A percentile compares a stretch with the other conserved stretches of the same genome.
These are phyloP conservation scores for Escallonia herrerae DNA, from an alignment of 129 eudicot genomes.

Conservation along the genomic window DNA sequence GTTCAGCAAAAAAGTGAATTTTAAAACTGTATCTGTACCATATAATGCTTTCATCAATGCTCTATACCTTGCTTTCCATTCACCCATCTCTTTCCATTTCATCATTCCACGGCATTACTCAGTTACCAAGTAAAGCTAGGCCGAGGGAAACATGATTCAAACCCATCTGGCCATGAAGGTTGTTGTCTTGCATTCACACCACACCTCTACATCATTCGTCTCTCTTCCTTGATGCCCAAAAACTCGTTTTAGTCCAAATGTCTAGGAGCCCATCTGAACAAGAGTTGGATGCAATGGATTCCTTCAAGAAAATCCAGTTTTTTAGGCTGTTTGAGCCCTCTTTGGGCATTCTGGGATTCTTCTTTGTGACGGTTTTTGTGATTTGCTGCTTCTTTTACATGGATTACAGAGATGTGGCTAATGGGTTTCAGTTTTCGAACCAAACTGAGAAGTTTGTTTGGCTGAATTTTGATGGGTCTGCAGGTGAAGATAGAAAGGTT, in stretches of 20 bases:
- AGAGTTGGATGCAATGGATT: constrained; percentile 20
- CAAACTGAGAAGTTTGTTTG: constrained; percentile 45
- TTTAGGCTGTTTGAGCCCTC: constrained; percentile 72
- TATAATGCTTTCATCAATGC: too few relatives aligned
- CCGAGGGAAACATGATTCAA: too few relatives aligned
- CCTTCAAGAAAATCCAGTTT: constrained; percentile 48
- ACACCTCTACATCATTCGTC: constrained; percentile 9
- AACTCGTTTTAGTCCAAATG: constrained; percentile 27
- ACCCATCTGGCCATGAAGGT: constrained; percentile 18
- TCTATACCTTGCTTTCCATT: too few relatives aligned
- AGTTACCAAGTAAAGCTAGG: too few relatives aligned
- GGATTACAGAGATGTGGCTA: constrained; percentile 58
- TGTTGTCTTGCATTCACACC: constrained; percentile 36
- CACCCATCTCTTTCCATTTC: too few relatives aligned
- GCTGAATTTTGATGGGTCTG: constrained; percentile 29
- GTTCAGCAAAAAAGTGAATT: too few relatives aligned
- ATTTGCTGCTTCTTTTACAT: constrained; percentile 56
- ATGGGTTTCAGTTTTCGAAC: constrained; percentile 29
- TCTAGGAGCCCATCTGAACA: constrained; percentile 38
- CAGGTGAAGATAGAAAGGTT: constrained; percentile 16
- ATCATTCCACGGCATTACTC: too few relatives aligned
- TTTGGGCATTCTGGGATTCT: constrained; percentile 42
- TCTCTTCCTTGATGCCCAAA: neutral
- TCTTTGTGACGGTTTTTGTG: constrained; percentile 37
- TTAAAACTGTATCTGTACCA: too few relatives aligned